Evolutionary conservation across 257 asterid genomes (phyloP).

Genomic region (Fraxinus quadrangulata): DNA sequence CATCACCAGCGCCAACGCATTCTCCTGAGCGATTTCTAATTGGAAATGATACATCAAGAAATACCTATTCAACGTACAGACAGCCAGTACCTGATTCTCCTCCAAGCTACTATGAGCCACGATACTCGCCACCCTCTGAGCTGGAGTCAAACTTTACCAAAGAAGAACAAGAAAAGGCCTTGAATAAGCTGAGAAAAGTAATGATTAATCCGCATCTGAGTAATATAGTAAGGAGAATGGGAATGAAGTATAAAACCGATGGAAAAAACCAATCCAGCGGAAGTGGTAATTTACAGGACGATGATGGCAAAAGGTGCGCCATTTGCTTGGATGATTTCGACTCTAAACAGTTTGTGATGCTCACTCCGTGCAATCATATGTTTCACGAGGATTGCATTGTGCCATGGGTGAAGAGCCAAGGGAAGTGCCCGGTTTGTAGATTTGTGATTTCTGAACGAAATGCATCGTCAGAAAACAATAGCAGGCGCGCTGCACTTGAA

Average conservation of each 20-base stretch:
- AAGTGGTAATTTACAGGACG: slow-evolving; percentile 23
- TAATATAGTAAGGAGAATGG: slow-evolving; percentile 48
- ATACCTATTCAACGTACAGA: slow-evolving; percentile 22
- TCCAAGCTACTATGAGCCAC: slow-evolving; percentile 22
- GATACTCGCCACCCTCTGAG: slow-evolving; percentile 7
- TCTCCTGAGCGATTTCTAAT: slow-evolving; percentile 29
- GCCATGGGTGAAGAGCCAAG: slow-evolving; percentile 82
- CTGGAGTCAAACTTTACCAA: slow-evolving; percentile 52
- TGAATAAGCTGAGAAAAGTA: slow-evolving; percentile 62
- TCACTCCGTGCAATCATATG: slow-evolving; percentile 88
- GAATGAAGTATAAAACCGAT: slow-evolving; percentile 26
- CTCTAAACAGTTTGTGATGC: slow-evolving; percentile 55
- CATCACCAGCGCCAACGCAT: slow-evolving; percentile 26
- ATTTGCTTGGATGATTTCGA: slow-evolving; percentile 87
- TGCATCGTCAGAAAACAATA: neutral
- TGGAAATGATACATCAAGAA: slow-evolving; percentile 29
- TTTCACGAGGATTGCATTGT: slow-evolving; percentile 89
- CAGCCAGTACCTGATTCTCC: slow-evolving; percentile 25
- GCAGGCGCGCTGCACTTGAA: neutral
- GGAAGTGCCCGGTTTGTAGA: slow-evolving; percentile 82
- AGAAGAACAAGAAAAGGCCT: slow-evolving; percentile 56
- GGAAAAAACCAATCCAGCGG: neutral
- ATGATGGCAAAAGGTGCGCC: slow-evolving; percentile 67
- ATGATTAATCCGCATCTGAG: slow-evolving; percentile 65
- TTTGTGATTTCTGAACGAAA: slow-evolving; percentile 23